Base-by-base conservation (phyloP, 2,329 filamentous ascomycete species). In the Atkinsonella hypoxylon region DNA sequence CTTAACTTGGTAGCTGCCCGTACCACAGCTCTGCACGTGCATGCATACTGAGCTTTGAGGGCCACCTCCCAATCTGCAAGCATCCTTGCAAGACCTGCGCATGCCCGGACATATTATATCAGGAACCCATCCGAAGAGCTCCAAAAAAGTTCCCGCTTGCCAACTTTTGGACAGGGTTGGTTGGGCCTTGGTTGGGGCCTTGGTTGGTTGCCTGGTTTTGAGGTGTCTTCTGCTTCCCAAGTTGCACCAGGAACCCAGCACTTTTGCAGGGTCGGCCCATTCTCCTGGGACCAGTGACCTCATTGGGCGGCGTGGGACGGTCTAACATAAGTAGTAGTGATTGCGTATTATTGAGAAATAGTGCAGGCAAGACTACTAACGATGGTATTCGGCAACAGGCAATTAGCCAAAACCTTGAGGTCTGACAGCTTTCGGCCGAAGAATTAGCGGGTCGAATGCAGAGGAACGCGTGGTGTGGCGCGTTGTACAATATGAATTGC, bases 261-360 rank as follows among this genome's bases (percentile, higher is more conserved):
- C 22, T n/a, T n/a, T 32, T 46, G 49, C 53, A 53, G 51, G 51
- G 53, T 45, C 51, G 51, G 49, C 47, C 51, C 51, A 50, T 47
- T 43, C 51, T 53, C 47, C 44, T 55, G 53, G 53, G 53, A 50
- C 49, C n/a, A 17, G 45, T 39, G 45, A 47, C 45, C 45, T 47
- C 17, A 47, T 47, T 31, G 12, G 45, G 45, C 45, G 45, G 6
- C 17, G 10, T 30, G 8, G 10, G 18, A 17, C 10, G 39, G 39
- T 13, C 15, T 41, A 41, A 4, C 13, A 11, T 34, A 34, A 34
- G 32, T 13, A 10, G 32, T 34, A 34, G 13, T 34, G 32, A 34
- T 34, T 11, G 13, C 3, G 3, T 8, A 10, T 34, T 3, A 15
- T 15, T 15, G 15, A 2, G 15, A 15, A 42, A 5, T 22, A n/a